Percentiles rank a stretch among this genome's conserved stretches.
These are phyloP conservation scores for Fusarium temperatum DNA, from an alignment of 2,329 filamentous ascomycete species.

Conservation along the genomic window DNA sequence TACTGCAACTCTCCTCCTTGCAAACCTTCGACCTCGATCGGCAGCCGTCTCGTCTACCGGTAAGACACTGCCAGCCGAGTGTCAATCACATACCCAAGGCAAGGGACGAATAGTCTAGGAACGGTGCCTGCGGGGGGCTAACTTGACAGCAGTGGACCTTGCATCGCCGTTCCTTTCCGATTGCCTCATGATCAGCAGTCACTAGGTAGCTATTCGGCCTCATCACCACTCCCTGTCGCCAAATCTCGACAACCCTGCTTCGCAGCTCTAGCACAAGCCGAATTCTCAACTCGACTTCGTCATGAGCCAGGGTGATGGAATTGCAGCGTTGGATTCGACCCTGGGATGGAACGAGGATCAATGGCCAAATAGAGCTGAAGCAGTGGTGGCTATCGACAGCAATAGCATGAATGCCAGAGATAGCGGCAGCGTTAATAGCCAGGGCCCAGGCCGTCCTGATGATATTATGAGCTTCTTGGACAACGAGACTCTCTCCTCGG, in stretches of 20 bases:
- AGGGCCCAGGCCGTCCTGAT: conserved; percentile 27
- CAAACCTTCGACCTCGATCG: conserved; percentile 5
- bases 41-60: conserved; percentile 2
- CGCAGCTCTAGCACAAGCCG: conserved; percentile 23
- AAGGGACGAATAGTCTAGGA: conserved; percentile 12
- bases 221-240: conserved; percentile 38
- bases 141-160: conserved; percentile 40
- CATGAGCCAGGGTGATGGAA: conserved; percentile 41
- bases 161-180: conserved; percentile 40
- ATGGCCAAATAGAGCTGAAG: conserved; percentile 22
- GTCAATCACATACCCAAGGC: conserved; percentile 6
- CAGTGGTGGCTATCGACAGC: conserved; percentile 19
- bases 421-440: conserved; percentile 25
- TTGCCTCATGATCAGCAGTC: conserved; percentile 40
- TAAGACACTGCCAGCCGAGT: conserved; percentile 10
- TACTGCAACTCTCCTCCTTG: not conserved
- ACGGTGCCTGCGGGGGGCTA: conserved; percentile 18
- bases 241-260: conserved; percentile 33
- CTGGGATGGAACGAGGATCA: conserved; percentile 34
- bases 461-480: conserved; percentile 43
- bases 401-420: conserved; percentile 22
- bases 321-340: conserved; percentile 32
- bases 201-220: conserved; percentile 26
- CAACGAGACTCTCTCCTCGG: conserved; percentile 40
- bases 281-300: conserved; percentile 28